These are phyloP conservation scores for Serendipita sp. DNA, from an alignment of 1,284 basidiomycete genomes.

Conservation along the genomic window DNA sequence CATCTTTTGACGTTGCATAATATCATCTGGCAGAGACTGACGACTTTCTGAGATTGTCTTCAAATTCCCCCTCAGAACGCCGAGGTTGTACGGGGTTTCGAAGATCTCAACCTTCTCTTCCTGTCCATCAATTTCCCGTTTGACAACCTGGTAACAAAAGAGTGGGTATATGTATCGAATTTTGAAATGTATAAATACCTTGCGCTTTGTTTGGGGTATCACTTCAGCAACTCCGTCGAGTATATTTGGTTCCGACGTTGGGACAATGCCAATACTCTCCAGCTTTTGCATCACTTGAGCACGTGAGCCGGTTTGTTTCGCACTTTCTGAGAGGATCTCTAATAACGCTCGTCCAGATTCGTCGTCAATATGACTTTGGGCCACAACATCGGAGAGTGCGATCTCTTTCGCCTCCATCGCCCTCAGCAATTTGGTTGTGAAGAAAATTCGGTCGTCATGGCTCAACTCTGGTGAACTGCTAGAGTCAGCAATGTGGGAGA, in stretches of 20 bases:
- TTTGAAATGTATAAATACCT: not conserved
- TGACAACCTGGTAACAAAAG: not conserved
- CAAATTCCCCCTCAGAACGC: conserved; percentile 53
- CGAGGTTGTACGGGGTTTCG: conserved; percentile 58
- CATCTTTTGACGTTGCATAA: conserved; percentile 62
- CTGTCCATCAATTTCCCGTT: conserved; percentile 4
- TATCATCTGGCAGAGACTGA: conserved; percentile 47
- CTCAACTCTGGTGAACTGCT: conserved; percentile 28
- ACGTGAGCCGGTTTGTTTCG: conserved; percentile 35
- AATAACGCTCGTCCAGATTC: conserved; percentile 27
- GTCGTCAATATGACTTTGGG: conserved; percentile 41
- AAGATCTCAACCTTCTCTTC: conserved; percentile 9
- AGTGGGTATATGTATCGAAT: conserved; percentile 9
- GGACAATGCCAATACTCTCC: conserved; percentile 36
- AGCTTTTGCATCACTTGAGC: conserved; percentile 40
- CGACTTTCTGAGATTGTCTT: conserved; percentile 47
- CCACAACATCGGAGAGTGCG: conserved; percentile 30
- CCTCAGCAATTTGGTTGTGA: conserved; percentile 17
- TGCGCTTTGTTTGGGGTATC: conserved; percentile 29
- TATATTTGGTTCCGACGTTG: conserved; percentile 28
- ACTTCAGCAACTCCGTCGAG: conserved; percentile 43
- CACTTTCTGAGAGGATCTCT: conserved; percentile 9
- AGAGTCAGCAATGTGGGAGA: not conserved
- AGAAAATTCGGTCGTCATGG: conserved; percentile 17
- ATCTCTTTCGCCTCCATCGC: conserved; percentile 18